These are phyloP conservation scores for Fusarium penzigii DNA, from an alignment of 2,329 filamentous ascomycete genomes.

Conservation along the genomic window DNA sequence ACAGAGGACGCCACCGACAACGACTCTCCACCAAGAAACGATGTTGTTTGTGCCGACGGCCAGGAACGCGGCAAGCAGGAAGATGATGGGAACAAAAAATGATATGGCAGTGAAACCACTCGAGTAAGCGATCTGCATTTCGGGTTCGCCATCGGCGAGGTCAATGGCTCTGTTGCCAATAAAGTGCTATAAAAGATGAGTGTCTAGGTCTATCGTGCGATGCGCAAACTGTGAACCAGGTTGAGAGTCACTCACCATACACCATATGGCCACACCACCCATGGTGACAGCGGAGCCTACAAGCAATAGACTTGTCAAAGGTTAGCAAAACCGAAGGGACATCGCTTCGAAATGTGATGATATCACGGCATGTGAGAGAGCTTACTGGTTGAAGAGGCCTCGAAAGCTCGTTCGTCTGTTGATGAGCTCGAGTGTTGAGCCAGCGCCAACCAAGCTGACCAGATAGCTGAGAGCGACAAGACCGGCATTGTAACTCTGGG, in stretches of 20 bases:
- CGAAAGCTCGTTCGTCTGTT: conserved; percentile 71
- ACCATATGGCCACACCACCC: conserved; percentile 75
- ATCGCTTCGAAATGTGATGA: neutral
- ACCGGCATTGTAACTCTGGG: conserved; percentile 53
- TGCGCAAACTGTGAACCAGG: neutral
- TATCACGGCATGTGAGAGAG: conserved; percentile 4
- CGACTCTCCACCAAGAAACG: conserved; percentile 59
- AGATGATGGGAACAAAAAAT: conserved; percentile 76
- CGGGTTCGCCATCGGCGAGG: conserved; percentile 60
- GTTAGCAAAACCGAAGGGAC: conserved; percentile 2
- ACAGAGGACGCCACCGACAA: conserved; percentile 66
- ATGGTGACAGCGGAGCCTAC: conserved; percentile 67
- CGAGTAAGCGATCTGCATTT: conserved; percentile 74
- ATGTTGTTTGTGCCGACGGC: conserved; percentile 62
- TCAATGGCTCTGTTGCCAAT: conserved; percentile 80
- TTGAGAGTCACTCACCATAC: conserved; percentile 51
- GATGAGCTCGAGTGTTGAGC: conserved; percentile 79
- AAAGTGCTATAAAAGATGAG: conserved; percentile 34
- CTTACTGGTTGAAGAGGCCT: conserved; percentile 70
- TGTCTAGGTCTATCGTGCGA: conserved; percentile 1
- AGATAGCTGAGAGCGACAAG: conserved; percentile 74
- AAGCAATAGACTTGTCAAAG: conserved; percentile 57
- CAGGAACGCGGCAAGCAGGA: conserved; percentile 72
- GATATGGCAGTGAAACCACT: conserved; percentile 72
- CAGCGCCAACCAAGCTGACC: conserved; percentile 75